Base-by-base conservation (phyloP, 1,284 basidiomycete genomes). In the Sporisorium scitamineum region DNA sequence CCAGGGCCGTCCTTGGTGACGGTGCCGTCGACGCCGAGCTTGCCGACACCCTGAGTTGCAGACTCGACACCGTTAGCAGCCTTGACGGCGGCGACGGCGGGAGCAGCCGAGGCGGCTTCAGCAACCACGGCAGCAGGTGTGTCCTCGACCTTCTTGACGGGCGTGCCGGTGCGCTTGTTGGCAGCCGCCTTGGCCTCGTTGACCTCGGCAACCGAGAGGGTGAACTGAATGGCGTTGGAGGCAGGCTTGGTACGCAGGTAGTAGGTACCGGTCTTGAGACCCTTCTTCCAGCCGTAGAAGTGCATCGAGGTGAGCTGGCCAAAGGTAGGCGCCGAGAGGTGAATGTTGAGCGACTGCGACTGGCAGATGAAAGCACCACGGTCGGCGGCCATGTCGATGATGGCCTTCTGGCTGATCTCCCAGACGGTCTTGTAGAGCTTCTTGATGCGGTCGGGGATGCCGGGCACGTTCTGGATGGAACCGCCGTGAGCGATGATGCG, bases 281-380 rank as follows among this genome's bases (percentile, higher is more conserved):
- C 97, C 87, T 94, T 94, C 90, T 97, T 97, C 97, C 96, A 99
- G 26, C 95, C 97, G 86, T 99, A 98, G 88, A 99, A 99, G 88
- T 99, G 97, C 96, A 98, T 99, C 80, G 93, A 81, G 20, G 82
- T 82, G 63, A 99, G 89, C 87, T 99, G 97, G 20, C 94, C 94
- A 78, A 93, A 90, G 11, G 94, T 95, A 52, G 97, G 97, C 59
- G 93, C 90, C 83, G 94, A 91, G 50, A 99, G 87, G 86, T 99
- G 96, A 65, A 99, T 91, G 87, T 99, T 99, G 85, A 99, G 87
- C 57, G 88, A 88, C 84, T 90, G 89, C 63, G 85, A 85, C 88
- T 99, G 97, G 88, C 95, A 97, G 87, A 99, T 97, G 88, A 93
- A 99, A 1, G 97, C 95, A 42, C 96, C 97, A 78, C 97, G 94